Evolutionary conservation across 169 alveolate species (phyloP).

Genomic region (Plasmodium cynomolgi): DNA sequence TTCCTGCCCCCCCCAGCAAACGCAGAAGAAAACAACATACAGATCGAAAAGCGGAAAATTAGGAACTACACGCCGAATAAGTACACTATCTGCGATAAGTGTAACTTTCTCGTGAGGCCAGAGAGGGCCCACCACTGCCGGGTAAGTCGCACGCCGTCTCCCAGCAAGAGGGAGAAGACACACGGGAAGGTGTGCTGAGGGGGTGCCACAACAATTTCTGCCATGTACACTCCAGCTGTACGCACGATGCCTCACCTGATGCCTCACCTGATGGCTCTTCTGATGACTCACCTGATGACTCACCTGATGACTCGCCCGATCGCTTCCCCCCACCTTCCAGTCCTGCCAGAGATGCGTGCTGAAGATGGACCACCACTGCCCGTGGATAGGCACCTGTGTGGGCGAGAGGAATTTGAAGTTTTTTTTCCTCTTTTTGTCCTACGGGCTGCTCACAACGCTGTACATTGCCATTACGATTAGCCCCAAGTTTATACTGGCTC

Average conservation of each 20-base stretch:
- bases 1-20: constrained; percentile 4
- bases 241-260: not conserved
- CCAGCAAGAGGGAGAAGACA: not conserved
- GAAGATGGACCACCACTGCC: constrained; percentile 72
- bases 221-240: not conserved
- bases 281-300: not conserved
- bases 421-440: constrained; percentile 36
- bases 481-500: constrained; percentile 37
- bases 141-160: not conserved
- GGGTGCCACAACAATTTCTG: not conserved
- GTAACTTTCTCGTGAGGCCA: constrained; percentile 56
- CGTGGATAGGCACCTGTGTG: constrained; percentile 73
- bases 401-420: constrained; percentile 59
- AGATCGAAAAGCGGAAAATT: constrained; percentile 38
- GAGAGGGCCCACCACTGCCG: constrained; percentile 72
- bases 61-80: constrained; percentile 62
- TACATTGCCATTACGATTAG: constrained; percentile 22
- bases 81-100: constrained; percentile 52
- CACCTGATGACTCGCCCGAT: not conserved
- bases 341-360: constrained; percentile 43
- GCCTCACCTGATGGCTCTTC: not conserved
- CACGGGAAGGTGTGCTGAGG: not conserved
- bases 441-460: constrained; percentile 34
- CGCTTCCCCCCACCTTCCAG: not conserved
- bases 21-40: constrained; percentile 67